Evolutionary conservation across 2,329 filamentous ascomycete species (phyloP), one percentile per base, ranked within the genome.

Genomic region (Ophiostoma sp.): DNA sequence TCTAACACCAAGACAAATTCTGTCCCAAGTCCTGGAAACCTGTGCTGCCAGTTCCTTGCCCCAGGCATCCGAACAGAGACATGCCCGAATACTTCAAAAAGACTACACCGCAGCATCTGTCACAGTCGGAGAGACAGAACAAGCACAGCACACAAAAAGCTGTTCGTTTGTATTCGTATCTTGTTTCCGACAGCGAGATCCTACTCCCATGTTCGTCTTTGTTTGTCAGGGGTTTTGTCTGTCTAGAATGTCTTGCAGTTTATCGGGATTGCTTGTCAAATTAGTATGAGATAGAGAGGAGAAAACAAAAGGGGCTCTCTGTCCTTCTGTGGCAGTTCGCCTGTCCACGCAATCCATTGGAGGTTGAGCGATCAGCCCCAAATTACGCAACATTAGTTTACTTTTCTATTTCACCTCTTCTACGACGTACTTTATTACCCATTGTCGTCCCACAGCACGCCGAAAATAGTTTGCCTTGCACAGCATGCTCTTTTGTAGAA

Each of bases 391-490:
- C 0, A 48, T 22, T 15, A 7, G 17, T 42, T 19, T 17, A 17
- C 39, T n/a, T 17, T 28, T 11, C 25, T 31, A 48, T 61, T 61
- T 7, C 17, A 2, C n/a, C 28, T 42, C 45, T 36, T 33, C 36
- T 48, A 31, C 48, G 39, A 42, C 39, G 9, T 42, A 12, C 6
- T 55, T 8, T 11, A 45, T 61, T 61, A 2, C 36, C 33, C 17
- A 5, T 71, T 48, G 52, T 61, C 17, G 61, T 25, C 61, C 61
- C 45, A 25, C 61, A 66, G 36, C 22, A 28, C 61, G 22, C 61
- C 12, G 61, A 66, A 64, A 66, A 66, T 66, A 66, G 61, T 17
- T 66, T 28, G 61, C 36, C 61, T 66, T 45, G 61, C 61, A 66
- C 61, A 45, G 36, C 61, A 45, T 66, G 36, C 61, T 28, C 8